Base-by-base conservation (phyloP, 352 stramenopile genomes). In the Phytophthora sojae region DNA sequence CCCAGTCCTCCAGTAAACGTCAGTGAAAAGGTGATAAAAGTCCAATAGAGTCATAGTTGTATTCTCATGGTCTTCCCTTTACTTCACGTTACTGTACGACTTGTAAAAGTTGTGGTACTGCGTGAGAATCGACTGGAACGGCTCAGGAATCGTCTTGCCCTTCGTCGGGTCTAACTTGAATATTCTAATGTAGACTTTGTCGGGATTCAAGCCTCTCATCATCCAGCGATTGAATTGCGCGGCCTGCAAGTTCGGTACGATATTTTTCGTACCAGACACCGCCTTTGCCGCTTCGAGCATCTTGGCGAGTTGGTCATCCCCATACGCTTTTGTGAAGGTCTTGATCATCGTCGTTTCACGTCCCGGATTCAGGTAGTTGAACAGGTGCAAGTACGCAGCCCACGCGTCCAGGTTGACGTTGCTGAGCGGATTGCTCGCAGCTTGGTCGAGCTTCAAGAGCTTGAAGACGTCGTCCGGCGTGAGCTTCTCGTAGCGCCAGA, bases 1-100 rank as follows among this genome's bases (percentile, higher is more conserved):
- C 17, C 79, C 79, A 23, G 76, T 87, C 47, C 52, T 78, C n/a
- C 17, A 51, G 17, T 51, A 51, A 25, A 51, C 3, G 44, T 6
- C 44, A 50, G 17, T 26, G 2, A 47, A 21, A 19, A 30, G 26
- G 4, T 47, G 11, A 47, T 47, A 47, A 47, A 47, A 30, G 39
- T 47, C 39, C 12, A 23, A 51, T 51, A 51, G 39, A 47, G 12
- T 47, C 14, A 3, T 17, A 19, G 39, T 47, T 47, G 39, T 45
- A 14, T 45, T 19, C 14, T 6, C 39, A 19, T 47, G 4, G 17
- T 21, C 21, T 21, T 6, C 6, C 3, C 11, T 8, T 39, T 45
- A 45, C 39, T 47, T 47, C 0, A 47, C 14, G 4, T 19, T 47
- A 19, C 39, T 47, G 39, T 47, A 47, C 14, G 17, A 47, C 39